Evolutionary conservation across 2,329 filamentous ascomycete genomes (phyloP).

Genomic region (Periconia sp.): DNA sequence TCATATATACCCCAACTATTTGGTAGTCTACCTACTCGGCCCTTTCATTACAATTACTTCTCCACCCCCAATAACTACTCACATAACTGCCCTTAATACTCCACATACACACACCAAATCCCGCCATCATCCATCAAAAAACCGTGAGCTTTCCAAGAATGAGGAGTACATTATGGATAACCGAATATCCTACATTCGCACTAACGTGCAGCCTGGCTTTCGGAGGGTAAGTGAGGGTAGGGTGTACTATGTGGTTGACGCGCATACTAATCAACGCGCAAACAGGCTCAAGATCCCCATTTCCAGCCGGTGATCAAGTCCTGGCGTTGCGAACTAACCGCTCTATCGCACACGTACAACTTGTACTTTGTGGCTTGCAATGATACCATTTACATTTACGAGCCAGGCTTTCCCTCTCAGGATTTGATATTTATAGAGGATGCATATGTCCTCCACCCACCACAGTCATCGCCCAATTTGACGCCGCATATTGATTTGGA

Average conservation of each 20-base stretch:
- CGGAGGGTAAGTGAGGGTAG: constrained; percentile 23
- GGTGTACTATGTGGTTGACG: no score
- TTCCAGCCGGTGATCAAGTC: constrained; percentile 24
- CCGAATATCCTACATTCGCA: constrained; percentile 25
- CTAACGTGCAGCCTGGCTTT: constrained; percentile 23
- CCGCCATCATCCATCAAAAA: no score
- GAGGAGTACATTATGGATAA: constrained; percentile 12
- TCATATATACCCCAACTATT: no score
- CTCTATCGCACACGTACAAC: constrained; percentile 49
- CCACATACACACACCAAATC: no score
- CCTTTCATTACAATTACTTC: not conserved
- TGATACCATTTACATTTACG: constrained; percentile 45
- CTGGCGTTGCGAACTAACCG: constrained; percentile 51
- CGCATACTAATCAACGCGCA: not conserved
- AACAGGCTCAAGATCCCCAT: not conserved
- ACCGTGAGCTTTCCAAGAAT: constrained; percentile 1
- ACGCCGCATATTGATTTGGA: constrained; percentile 35
- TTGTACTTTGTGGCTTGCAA: constrained; percentile 52
- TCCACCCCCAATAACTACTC: not conserved
- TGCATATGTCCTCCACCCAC: constrained; percentile 43
- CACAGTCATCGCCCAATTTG: constrained; percentile 32
- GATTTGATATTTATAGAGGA: constrained; percentile 33
- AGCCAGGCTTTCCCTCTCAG: constrained; percentile 49
- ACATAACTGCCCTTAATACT: no score
- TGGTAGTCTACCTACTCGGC: no score